A percentile compares a stretch with the other conserved stretches of the same genome.
Evolutionary conservation across 768 basidiomycete genomes (phyloP).

Genomic region (Mycena leptocephala): DNA sequence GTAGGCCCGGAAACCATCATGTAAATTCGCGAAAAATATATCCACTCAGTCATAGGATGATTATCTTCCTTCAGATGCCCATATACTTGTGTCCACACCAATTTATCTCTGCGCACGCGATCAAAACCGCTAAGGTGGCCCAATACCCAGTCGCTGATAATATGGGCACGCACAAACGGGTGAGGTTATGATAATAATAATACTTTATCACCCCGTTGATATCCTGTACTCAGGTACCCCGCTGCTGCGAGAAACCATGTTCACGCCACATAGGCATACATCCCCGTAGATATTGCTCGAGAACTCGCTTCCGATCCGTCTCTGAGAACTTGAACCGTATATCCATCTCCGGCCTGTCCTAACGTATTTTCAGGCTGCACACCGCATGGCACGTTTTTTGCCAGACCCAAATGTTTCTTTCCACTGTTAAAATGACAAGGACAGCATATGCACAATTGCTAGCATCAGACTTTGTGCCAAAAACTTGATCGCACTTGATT

Average conservation of each 20-base stretch:
- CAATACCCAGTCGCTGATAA: no score
- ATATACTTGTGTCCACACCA: no score
- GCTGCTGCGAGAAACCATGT: slow-evolving; percentile 73
- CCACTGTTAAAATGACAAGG: slow-evolving; percentile 84
- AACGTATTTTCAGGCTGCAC: slow-evolving; percentile 73
- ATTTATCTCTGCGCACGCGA: no score
- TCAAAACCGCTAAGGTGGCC: no score
- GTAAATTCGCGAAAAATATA: no score
- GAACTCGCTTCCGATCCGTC: slow-evolving; percentile 75
- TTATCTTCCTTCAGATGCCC: no score
- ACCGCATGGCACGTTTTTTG: slow-evolving; percentile 92
- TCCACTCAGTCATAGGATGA: no score
- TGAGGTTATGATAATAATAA: slow-evolving; percentile 43
- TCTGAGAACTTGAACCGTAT: no score
- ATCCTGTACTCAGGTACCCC: slow-evolving; percentile 74
- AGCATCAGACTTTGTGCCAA: no score
- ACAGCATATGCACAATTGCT: slow-evolving; percentile 95
- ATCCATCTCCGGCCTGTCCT: no score
- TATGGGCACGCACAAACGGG: slow-evolving; percentile 83
- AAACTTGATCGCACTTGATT: no score
- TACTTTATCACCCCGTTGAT: background rate
- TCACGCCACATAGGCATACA: slow-evolving; percentile 85
- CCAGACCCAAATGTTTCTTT: slow-evolving; percentile 76
- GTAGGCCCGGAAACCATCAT: no score
- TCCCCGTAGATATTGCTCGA: slow-evolving; percentile 87